Base-by-base conservation (phyloP, 192 early-diverging fungal genomes). In the Entomortierella parvispora region DNA sequence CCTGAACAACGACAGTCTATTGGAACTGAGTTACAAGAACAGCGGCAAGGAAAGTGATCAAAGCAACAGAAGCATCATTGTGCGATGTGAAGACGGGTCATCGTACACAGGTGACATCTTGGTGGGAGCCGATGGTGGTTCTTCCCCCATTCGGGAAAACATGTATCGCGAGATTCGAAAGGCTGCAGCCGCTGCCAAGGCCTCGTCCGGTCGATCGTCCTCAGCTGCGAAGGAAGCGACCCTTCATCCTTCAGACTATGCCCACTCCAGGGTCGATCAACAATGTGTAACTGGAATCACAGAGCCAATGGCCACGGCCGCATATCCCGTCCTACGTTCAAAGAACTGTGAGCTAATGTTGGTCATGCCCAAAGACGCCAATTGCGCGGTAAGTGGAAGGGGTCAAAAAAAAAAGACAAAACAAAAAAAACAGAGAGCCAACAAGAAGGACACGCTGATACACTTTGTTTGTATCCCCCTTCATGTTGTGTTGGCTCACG, bases 311-410 rank as follows among this genome's bases (percentile, higher is more conserved):
- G n/a, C 18, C 42, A 26, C 22, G 15, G 20, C 20, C 11, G 11
- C 25, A 1, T 58, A 44, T 23, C 57, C 57, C 9, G 40, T 28
- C n/a, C 40, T 58, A 10, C 22, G 15, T 9, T 44, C 34, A 8
- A 44, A 44, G 11, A 58, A 22, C 42, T 42, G 57, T 18, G 57
- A 58, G 25, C 57, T 58, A 6, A 42, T 44, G 18, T 17, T 58
- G 42, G 22, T 43, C 14, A 58, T 58, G 57, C 57, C 57, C 57
- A 58, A 58, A 23, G 40, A 58, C 31, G 25, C 40, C 2, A 29
- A 58, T 22, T 58, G 40, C 42, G 28, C 37, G 40, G 57, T 58
- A 58, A 11, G 14, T 58, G 25, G 17, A 23, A 26, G 23, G 2
- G 28, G 15, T 52, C 28, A 2, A 28, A 28, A 17, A 9, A 17